These are phyloP conservation scores for Sisymbrium irio DNA, from an alignment of 345 rosid species.

Conservation along the genomic window DNA sequence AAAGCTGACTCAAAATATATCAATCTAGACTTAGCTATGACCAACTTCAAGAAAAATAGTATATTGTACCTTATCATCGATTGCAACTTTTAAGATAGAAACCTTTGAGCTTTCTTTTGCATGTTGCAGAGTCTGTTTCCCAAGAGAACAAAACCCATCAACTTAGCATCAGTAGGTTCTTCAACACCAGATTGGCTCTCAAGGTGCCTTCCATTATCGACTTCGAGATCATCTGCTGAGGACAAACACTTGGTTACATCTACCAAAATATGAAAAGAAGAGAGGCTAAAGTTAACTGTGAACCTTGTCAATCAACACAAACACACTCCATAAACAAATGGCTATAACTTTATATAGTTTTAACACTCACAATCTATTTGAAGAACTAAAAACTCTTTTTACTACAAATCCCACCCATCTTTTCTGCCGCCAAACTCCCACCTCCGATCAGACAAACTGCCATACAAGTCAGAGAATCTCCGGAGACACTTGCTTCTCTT, in stretches of 20 bases:
- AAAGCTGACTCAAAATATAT: neutral
- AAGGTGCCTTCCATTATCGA: neutral
- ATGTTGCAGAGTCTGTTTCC: constrained; percentile 70
- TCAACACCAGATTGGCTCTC: constrained; percentile 19
- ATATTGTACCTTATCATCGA: constrained; percentile 73
- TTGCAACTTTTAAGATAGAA: constrained; percentile 75
- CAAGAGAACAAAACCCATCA: constrained; percentile 74
- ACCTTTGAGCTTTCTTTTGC: constrained; percentile 64
- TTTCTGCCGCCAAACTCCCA: constrained; percentile 62
- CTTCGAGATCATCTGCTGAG: neutral
- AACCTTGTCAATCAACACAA: neutral
- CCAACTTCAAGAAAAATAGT: neutral
- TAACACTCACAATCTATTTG: neutral
- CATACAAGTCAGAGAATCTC: constrained; percentile 65
- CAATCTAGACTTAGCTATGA: neutral
- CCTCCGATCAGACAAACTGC: constrained; percentile 53
- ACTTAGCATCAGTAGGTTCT: neutral
- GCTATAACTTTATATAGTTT: neutral
- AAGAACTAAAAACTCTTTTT: neutral
- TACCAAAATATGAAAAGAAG: neutral
- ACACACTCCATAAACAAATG: neutral
- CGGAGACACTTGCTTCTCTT: constrained; percentile 67
- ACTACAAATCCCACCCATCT: constrained; percentile 95
- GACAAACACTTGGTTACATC: neutral
- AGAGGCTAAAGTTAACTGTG: neutral